A percentile compares a stretch with the other conserved stretches of the same genome.
Conservation (phyloP, 2,329 filamentous ascomycete genomes). For the Periconia macrospinosa region DNA sequence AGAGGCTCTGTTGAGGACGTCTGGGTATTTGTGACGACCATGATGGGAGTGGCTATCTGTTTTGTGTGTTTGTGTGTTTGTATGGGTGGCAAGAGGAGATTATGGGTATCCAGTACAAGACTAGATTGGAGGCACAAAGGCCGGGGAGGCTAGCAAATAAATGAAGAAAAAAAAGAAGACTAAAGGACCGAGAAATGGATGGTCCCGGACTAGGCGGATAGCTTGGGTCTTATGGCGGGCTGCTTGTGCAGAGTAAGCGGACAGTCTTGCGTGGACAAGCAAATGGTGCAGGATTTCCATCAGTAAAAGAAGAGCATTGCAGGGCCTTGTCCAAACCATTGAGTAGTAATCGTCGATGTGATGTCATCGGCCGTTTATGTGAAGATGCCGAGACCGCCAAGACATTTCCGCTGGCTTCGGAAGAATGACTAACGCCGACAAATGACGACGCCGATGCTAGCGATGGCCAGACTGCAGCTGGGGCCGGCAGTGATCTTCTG, state of each 20-base stretch:
- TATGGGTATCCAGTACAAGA: not conserved
- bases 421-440: conserved; percentile 2
- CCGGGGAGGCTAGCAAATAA: not conserved
- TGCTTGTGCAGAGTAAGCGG: not conserved
- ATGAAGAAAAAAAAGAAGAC: conserved; percentile 7
- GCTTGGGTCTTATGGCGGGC: conserved; percentile 16
- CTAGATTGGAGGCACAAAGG: conserved; percentile 1
- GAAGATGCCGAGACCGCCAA: not conserved
- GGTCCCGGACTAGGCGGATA: conserved; percentile 29
- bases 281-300: not conserved
- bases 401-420: too few species aligned
- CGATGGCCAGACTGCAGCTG: too few species aligned
- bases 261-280: not conserved
- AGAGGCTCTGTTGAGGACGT: conserved; percentile 35
- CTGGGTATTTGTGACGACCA: conserved; percentile 22
- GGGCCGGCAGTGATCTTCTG: too few species aligned
- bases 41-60: conserved; percentile 8
- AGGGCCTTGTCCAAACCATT: not conserved
- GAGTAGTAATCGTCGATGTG: not conserved
- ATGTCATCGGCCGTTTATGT: not conserved
- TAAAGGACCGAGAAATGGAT: conserved; percentile 17
- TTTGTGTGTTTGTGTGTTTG: not conserved
- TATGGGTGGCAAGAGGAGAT: not conserved
- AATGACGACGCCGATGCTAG: not conserved
- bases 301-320: not conserved